Evolutionary conservation across 2,329 filamentous ascomycete species (phyloP), one percentile per base, ranked within the genome.

Genomic region (Teratosphaeria destructans): DNA sequence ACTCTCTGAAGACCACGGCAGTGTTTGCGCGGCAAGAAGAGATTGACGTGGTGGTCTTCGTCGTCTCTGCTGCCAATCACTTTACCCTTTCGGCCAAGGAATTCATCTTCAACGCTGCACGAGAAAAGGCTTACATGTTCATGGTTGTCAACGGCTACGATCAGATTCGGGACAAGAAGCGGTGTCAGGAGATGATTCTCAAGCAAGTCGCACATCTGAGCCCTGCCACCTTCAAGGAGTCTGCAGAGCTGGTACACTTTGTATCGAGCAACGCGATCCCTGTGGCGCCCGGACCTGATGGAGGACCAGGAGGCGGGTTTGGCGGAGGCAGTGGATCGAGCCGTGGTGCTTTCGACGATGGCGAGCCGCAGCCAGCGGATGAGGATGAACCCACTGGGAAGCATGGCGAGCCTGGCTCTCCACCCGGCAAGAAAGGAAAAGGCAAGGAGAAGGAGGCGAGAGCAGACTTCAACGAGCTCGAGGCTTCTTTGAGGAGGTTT

Each of bases 81-180:
- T 97, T 99, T 71, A 99, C 94, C 0, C 85, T 95, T 58, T 96
- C 94, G 0, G 92, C 94, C n/a, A 95, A 89, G 75, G 94, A 99
- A 68, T 99, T 99, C 70, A 96, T 99, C 63, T 89, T 89, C 80
- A 93, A 93, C 56, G 94, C 94, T 1, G 94, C 94, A 0, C 85
- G 93, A 49, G 94, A 99, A 71, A 99, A 99, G 76, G 93, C 94
- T 0, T 99, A 99, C 71, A 92, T 99, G 63, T 99, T 99, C 74
- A 95, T 99, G 74, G 94, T 99, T 14, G 94, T 99, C 65, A 99
- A 99, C 72, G 92, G 93, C 19, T 99, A 91, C 69, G 94, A 99
- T 74, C 88, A 88, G 62, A 97, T 99, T 68, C 83, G 88, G 64
- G 92, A 97, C 74, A 94, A 96, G 77, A 82, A 90, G 61, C 82